Evolutionary conservation across 164 flowering plant species (phyloP), one percentile per base, ranked within the genome.

Genomic region (Vitis rupestris): DNA sequence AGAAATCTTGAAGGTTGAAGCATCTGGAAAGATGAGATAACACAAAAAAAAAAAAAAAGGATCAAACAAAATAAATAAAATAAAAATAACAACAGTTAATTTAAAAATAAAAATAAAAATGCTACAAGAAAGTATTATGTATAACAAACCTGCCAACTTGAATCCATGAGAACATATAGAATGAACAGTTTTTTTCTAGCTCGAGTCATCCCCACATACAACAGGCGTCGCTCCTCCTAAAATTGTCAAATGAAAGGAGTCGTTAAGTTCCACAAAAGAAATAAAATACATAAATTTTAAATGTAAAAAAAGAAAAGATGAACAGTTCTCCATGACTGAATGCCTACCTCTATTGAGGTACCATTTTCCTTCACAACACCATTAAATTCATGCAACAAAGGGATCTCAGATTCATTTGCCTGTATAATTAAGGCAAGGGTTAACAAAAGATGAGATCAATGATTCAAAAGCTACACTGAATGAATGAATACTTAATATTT

Each of bases 141-240:
- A 50, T 59, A 31, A 48, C 76, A 64, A 53, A 91, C 96, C 93
- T 92, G 99, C 91, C 94, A 92, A 82, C 82, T 89, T 3, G 90
- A 81, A 79, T 94, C 97, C 90, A 88, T 74, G 9, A 74, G 56
- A 67, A 89, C 82, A 81, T 94, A 90, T 63, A 90, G 77, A 71
- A 94, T 83, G 78, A 79, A 85, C 68, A 94, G 90, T 66, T 87
- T 92, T 69, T 82, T 86, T 10, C 94, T 81, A 59, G 99, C 97
- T 77, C 99, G 97, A 73, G 97, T 92, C 97, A 94, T 94, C 63
- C 91, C 99, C 65, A 94, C 99, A 74, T 92, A 94, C 4, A 94
- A 75, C 9, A 94, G 74, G 14, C 99, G 91, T 4, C 97, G 76
- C 74, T 94, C 99, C 81, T 94, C 99, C 98, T 94, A 68, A 31